These are phyloP conservation scores for Trichoderma sp. DNA, from an alignment of 2,329 filamentous ascomycete species.

Conservation along the genomic window DNA sequence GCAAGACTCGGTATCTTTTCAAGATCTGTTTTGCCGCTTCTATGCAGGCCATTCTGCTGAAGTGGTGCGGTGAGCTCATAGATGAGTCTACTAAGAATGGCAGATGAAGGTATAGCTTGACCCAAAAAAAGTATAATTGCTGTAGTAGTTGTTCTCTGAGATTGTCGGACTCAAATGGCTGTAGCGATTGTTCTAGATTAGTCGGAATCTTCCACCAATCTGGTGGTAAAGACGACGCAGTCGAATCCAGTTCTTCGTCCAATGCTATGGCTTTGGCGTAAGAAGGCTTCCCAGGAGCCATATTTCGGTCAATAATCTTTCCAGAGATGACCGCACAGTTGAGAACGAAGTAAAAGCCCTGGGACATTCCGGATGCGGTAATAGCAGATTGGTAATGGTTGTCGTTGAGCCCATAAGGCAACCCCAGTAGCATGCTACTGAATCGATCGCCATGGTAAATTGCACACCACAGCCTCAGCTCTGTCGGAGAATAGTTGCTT, in stretches of 20 bases:
- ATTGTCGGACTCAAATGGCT: constrained; percentile 32
- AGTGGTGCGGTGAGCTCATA: constrained; percentile 42
- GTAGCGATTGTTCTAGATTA: constrained; percentile 29
- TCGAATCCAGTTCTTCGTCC: constrained; percentile 48
- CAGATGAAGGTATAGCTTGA: constrained; percentile 49
- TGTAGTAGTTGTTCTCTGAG: constrained; percentile 44
- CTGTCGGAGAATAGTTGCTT: constrained; percentile 29
- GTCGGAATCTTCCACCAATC: constrained; percentile 43
- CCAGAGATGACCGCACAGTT: constrained; percentile 44
- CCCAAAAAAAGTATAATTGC: constrained; percentile 50
- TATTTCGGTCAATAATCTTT: constrained; percentile 49
- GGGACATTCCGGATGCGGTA: constrained; percentile 2
- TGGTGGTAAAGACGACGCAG: constrained; percentile 43
- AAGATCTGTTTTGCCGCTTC: constrained; percentile 29
- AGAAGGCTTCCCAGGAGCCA: constrained; percentile 40
- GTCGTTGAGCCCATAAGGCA: constrained; percentile 37
- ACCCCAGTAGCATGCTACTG: constrained; percentile 49
- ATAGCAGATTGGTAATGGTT: constrained; percentile 24
- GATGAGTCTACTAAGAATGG: constrained; percentile 45
- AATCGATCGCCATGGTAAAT: constrained; percentile 46
- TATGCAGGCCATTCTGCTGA: constrained; percentile 35
- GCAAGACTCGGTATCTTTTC: constrained; percentile 40
- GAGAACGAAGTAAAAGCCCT: constrained; percentile 29
- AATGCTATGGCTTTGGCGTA: constrained; percentile 44
- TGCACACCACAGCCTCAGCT: constrained; percentile 34